Conservation (phyloP, 2,329 filamentous ascomycete genomes). For the Trichophyton benhamiae region DNA sequence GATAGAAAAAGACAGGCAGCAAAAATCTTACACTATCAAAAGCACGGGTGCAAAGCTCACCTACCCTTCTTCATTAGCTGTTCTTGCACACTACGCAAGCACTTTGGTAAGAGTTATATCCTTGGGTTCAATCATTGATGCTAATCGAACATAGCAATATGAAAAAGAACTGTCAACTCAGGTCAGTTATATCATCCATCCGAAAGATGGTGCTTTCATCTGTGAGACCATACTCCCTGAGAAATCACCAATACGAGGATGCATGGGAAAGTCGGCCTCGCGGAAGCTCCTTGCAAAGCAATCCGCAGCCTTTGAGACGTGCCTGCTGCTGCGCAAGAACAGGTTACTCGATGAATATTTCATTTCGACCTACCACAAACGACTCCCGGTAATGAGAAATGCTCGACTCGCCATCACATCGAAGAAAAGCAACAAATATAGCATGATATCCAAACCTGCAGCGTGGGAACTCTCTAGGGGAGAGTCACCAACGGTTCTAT, state of each 20-base stretch:
- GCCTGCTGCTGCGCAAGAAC: conserved; percentile 53
- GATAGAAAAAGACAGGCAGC: conserved; percentile 39
- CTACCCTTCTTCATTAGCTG: conserved; percentile 57
- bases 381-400: conserved; percentile 72
- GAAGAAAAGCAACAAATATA: conserved; percentile 61
- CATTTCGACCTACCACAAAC: conserved; percentile 58
- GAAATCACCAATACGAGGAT: conserved; percentile 56
- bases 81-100: conserved; percentile 62
- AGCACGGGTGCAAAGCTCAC: conserved; percentile 66
- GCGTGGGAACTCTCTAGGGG: conserved; percentile 50
- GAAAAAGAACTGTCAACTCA: conserved; percentile 38
- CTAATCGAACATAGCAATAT: conserved; percentile 25
- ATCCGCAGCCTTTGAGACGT: conserved; percentile 77
- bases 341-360: conserved; percentile 62
- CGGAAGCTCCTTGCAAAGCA: conserved; percentile 73
- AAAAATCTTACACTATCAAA: conserved; percentile 48
- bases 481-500: conserved; percentile 42
- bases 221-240: conserved; percentile 72
- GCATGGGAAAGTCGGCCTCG: conserved; percentile 49
- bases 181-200: conserved; percentile 50
- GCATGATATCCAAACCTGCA: conserved; percentile 65
- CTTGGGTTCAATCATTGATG: not conserved
- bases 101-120: conserved; percentile 40
- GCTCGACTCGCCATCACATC: conserved; percentile 68
- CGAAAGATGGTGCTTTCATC: conserved; percentile 48